Base-by-base conservation (phyloP, 208 protist genomes). In the Acanthamoeba castellanii region DNA sequence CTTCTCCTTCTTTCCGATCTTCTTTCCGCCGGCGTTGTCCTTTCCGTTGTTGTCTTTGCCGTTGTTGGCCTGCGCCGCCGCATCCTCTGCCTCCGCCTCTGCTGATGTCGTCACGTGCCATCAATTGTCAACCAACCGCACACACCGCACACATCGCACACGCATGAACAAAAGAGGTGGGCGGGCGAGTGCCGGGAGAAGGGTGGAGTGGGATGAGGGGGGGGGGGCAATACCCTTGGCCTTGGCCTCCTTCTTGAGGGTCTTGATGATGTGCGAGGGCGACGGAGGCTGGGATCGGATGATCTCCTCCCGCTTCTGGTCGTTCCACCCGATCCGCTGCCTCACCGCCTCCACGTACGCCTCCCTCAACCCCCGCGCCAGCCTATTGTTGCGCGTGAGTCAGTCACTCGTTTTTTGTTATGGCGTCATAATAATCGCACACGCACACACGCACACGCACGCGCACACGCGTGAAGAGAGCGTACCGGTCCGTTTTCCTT, bases 311-410 rank as follows among this genome's bases (percentile, higher is more conserved):
- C 81, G 45, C 81, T 61, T 88, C 42, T 88, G 45, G 25, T 88
- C 70, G 70, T 78, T 64, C 81, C 81, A 88, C 27, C 55, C 81
- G 11, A 88, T 88, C 30, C 81, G 27, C 81, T 88, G 45, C 55
- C 45, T 61, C 55, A 88, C 81, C 45, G 55, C 81, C n/a, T 88
- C 81, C 42, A 88, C 81, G 34, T 88, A 88, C 30, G 45, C 55
- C 30, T 88, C 81, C 8, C 45, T 47, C 81, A 88, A 61, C 30
- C 55, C 50, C n/a, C 81, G 50, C 45, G 34, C 55, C 45, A 78
- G 32, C 34, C 70, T 78, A 27, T 6, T 8, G 55, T 61, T 27
- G 20, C 20, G 59, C 25, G 37, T 3, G 37, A 42, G 37, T 42
- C 37, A 42, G 37, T 3, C 1, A 42, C 3, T 3, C 37, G 37